These are phyloP conservation scores for Diplocarpon rosae DNA, from an alignment of 2,329 filamentous ascomycete genomes.

Conservation along the genomic window DNA sequence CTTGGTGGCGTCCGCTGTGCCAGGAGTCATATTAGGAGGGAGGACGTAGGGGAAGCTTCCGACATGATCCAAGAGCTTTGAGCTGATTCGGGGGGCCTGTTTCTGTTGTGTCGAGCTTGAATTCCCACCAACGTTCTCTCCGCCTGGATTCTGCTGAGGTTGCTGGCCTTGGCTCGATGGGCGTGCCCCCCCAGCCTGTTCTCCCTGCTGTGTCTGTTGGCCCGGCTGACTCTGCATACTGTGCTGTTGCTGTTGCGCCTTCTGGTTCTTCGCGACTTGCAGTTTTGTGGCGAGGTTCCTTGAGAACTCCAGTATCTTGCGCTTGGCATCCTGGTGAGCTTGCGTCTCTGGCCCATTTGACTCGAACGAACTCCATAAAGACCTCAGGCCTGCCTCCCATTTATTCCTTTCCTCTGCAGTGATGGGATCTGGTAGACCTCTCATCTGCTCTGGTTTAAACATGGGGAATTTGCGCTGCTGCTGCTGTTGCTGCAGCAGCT, in stretches of 20 bases:
- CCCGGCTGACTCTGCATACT: constrained; percentile 8
- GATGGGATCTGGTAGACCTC: constrained; percentile 28
- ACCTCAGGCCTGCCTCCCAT: constrained; percentile 45
- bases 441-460: constrained; percentile 26
- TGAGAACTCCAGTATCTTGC: constrained; percentile 51
- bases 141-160: constrained; percentile 13
- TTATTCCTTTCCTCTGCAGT: constrained; percentile 44
- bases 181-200: constrained; percentile 11
- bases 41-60: constrained; percentile 37
- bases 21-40: constrained; percentile 32
- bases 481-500: constrained; percentile 16
- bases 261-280: constrained; percentile 24
- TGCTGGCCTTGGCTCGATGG: constrained; percentile 15
- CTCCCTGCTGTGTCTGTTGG: constrained; percentile 9
- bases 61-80: constrained; percentile 34
- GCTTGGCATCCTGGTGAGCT: constrained; percentile 40
- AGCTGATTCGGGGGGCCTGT: constrained; percentile 15
- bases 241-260: constrained; percentile 9
- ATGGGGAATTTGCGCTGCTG: constrained; percentile 15
- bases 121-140: constrained; percentile 1
- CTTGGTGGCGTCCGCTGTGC: constrained; percentile 33
- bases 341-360: constrained; percentile 37
- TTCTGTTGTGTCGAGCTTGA: constrained; percentile 7
- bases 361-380: constrained; percentile 40
- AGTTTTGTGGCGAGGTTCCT: constrained; percentile 44